Evolutionary conservation across 2,329 filamentous ascomycete genomes (phyloP).

Genomic region (Botrytis fragariae): DNA sequence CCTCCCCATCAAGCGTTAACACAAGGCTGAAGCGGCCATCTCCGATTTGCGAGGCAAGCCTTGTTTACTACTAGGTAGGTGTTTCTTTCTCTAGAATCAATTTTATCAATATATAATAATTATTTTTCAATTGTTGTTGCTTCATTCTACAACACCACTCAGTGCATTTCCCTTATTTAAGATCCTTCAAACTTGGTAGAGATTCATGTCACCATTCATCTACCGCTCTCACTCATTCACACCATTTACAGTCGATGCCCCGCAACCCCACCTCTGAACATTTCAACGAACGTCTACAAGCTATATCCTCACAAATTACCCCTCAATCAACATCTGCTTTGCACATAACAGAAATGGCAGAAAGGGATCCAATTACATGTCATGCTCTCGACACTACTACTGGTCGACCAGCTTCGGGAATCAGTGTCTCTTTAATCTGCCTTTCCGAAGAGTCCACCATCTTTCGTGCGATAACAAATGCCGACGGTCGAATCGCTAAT

Average conservation of each 20-base stretch:
- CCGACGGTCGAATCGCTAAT: slow-evolving; percentile 68
- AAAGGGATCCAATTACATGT: slow-evolving; percentile 69
- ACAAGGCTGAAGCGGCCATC: slow-evolving; percentile 29
- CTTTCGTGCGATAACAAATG: slow-evolving; percentile 69
- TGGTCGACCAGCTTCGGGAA: slow-evolving; percentile 64
- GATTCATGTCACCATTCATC: background rate
- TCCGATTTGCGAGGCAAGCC: slow-evolving; percentile 25
- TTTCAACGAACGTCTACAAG: slow-evolving; percentile 5
- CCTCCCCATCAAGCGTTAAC: background rate
- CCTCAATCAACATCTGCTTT: background rate
- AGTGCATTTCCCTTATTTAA: too few relatives aligned
- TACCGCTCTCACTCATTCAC: background rate
- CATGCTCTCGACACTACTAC: slow-evolving; percentile 81
- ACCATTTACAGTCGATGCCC: slow-evolving; percentile 8
- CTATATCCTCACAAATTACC: slow-evolving; percentile 7
- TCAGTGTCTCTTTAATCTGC: slow-evolving; percentile 54
- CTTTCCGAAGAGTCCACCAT: slow-evolving; percentile 37
- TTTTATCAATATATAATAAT: background rate
- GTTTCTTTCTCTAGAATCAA: background rate
- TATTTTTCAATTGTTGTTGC: background rate
- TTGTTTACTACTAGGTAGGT: background rate
- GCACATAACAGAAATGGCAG: slow-evolving; percentile 19
- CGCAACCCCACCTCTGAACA: slow-evolving; percentile 11
- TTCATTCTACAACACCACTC: background rate
- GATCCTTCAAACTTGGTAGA: background rate